Percentiles rank a stretch among this genome's conserved stretches.
These are phyloP conservation scores for Ricinus communis DNA, from an alignment of 345 rosid genomes.

Conservation along the genomic window DNA sequence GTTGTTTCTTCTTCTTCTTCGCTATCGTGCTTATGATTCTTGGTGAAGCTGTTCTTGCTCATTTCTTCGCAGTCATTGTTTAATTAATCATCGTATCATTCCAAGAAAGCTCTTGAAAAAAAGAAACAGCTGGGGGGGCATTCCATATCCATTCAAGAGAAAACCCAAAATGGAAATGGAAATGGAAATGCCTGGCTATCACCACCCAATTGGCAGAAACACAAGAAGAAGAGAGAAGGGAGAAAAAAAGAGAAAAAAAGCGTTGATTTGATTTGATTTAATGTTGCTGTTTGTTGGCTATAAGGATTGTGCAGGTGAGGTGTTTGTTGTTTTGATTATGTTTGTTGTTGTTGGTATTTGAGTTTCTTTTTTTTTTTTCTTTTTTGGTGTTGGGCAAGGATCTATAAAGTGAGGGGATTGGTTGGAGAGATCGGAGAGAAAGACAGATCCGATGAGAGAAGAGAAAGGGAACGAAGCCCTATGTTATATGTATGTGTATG, in stretches of 20 bases:
- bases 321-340: too few species aligned
- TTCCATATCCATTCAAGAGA: too few species aligned
- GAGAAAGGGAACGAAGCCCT: conserved; percentile 22
- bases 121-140: too few species aligned
- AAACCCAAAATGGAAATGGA: not conserved
- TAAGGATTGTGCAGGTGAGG: too few species aligned
- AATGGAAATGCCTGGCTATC: conserved; percentile 5
- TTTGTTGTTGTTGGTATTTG: too few species aligned
- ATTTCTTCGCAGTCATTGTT: conserved; percentile 13
- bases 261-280: not conserved
- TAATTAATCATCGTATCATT: conserved; percentile 9
- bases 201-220: not conserved
- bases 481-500: not conserved
- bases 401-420: conserved; percentile 16
- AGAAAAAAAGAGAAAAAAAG: not conserved
- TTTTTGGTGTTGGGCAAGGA: not conserved
- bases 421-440: conserved; percentile 28
- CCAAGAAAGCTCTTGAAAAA: not conserved
- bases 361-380: too few species aligned
- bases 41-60: conserved; percentile 10
- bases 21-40: conserved; percentile 21
- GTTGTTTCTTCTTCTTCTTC: conserved; percentile 24
- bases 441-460: conserved; percentile 33
- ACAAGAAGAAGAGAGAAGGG: not conserved
- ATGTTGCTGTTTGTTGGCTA: conserved; percentile 1